Base-by-base conservation (phyloP, 257 asterid genomes). In the Petunia axillaris region DNA sequence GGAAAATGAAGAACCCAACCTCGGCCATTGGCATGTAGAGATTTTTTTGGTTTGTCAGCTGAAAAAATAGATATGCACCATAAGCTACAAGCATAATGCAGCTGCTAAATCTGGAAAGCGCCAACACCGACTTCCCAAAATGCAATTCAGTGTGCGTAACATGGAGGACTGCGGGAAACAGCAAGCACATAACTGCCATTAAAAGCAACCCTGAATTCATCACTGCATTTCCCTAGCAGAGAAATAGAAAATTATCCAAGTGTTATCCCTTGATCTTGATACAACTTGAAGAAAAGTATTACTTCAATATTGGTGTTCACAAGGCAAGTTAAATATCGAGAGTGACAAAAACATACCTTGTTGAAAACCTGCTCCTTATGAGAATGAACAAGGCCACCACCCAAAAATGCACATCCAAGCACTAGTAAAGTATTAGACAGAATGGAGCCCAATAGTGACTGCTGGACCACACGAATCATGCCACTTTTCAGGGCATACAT, bases 131-230 rank as follows among this genome's bases (percentile, higher is more conserved):
- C 86, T 90, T 89, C 63, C 98, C 97, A 82, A 85, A 86, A 71
- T 91, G 95, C 87, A 91, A 79, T 80, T 93, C 98, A 15, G 97
- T 93, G 81, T 85, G 95, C 0, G 95, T 93, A 79, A 87, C 85
- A n/a, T 91, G 94, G 76, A 93, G 92, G 79, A 93, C 94, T 1
- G 97, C 93, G 0, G 95, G 98, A 68, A 93, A 87, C 81, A 91
- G 79, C 58, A 93, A 85, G 46, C 98, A 89, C 98, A 93, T 93
- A n/a, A 93, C 98, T 54, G 95, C 98, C 94, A 93, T 91, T 85
- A 91, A 85, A 73, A 93, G 93, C 90, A 93, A 88, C 75, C 95
- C 95, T 0, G 94, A 93, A 80, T 87, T 91, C 93, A 93, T 88
- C 66, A 81, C 87, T 46, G 93, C 95, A 79, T 90, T 84, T 82